phyloP scores from a whole-genome alignment of 1,139 yeast species.

The Geotrichum siamense region DNA sequence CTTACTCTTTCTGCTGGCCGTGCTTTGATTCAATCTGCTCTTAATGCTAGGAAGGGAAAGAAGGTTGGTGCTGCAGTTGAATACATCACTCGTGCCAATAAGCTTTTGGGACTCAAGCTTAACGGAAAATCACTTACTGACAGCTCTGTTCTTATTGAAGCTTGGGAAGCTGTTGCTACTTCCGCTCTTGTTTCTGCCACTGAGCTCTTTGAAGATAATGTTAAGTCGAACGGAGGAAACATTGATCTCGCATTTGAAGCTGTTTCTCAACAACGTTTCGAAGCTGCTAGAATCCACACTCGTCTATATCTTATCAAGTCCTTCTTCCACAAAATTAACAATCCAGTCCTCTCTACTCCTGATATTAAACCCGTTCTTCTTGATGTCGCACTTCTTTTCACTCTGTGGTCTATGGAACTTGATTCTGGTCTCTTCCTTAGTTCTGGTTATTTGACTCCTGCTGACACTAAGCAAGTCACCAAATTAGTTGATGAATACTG shows the following conservation, averaged over 20 bases:
- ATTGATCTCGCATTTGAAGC: slow-evolving; percentile 33
- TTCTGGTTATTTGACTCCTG: slow-evolving; percentile 43
- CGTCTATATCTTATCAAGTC: slow-evolving; percentile 30
- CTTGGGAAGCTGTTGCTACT: slow-evolving; percentile 37
- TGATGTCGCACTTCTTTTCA: slow-evolving; percentile 52
- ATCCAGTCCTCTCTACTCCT: slow-evolving; percentile 18
- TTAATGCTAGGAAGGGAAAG: slow-evolving; percentile 26
- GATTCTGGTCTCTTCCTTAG: slow-evolving; percentile 74
- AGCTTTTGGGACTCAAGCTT: slow-evolving; percentile 24
- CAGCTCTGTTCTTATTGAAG: slow-evolving; percentile 28
- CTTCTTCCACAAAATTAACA: slow-evolving; percentile 28
- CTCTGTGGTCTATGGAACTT: slow-evolving; percentile 64
- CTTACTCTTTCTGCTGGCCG: slow-evolving; percentile 70
- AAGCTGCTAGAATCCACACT: slow-evolving; percentile 35
- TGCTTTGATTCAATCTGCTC: slow-evolving; percentile 29
- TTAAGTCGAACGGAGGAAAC: slow-evolving; percentile 22
- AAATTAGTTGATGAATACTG: slow-evolving; percentile 35
- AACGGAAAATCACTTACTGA: slow-evolving; percentile 21
- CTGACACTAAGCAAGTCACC: slow-evolving; percentile 33
- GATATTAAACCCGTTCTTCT: slow-evolving; percentile 37
- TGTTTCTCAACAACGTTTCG: slow-evolving; percentile 34
- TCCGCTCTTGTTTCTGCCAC: slow-evolving; percentile 31
- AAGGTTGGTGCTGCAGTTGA: slow-evolving; percentile 24
- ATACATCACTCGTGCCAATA: slow-evolving; percentile 21
- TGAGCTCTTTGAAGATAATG: slow-evolving; percentile 19